phyloP scores from a whole-genome alignment of 176 grass and related monocot genomes.

The Carex pumila region DNA sequence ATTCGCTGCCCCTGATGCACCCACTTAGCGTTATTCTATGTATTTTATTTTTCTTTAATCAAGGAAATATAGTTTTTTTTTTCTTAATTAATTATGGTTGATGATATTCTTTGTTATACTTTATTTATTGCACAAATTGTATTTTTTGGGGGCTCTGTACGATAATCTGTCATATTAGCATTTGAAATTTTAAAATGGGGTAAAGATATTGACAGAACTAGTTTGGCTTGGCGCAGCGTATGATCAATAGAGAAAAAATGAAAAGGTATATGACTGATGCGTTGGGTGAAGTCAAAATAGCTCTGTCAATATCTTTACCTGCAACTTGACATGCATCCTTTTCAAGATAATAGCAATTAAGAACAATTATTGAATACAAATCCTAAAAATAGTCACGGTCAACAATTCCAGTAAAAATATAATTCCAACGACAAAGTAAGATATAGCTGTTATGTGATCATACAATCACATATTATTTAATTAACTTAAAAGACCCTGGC shows the following conservation, averaged over 20 bases:
- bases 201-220: too few relatives aligned
- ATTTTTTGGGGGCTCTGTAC: neutral
- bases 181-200: too few relatives aligned
- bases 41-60: neutral
- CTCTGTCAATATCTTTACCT: too few relatives aligned
- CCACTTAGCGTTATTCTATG: neutral
- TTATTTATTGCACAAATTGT: neutral
- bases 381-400: neutral
- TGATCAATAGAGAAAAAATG: too few relatives aligned
- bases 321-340: too few relatives aligned
- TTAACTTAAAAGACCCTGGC: conserved; percentile 1
- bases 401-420: neutral
- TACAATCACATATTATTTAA: conserved; percentile 17
- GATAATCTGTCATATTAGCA: too few relatives aligned
- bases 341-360: neutral
- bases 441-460: neutral
- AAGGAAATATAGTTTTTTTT: neutral
- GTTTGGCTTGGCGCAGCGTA: too few relatives aligned
- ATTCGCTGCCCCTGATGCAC: neutral
- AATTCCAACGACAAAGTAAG: neutral
- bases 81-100: neutral
- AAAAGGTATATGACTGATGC: too few relatives aligned
- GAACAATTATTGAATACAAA: neutral
- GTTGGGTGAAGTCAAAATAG: too few relatives aligned
- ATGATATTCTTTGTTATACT: neutral